Base-by-base conservation (phyloP, 495 filamentous ascomycete species). In the Rhizodiscina lignyota region DNA sequence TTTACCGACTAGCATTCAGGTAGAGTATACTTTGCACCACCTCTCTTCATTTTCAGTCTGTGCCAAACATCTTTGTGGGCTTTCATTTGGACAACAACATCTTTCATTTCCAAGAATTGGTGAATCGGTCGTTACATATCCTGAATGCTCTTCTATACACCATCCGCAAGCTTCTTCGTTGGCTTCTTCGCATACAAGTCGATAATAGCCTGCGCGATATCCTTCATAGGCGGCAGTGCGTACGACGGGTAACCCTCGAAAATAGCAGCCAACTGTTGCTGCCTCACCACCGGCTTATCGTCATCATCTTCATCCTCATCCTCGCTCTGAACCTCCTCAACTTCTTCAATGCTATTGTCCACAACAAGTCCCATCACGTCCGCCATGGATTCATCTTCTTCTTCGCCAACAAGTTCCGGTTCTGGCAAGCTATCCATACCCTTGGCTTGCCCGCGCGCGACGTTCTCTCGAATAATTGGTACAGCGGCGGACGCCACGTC, bases 171-270 rank as follows among this genome's bases (percentile, higher is more conserved):
- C n/a, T n/a, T n/a, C 24, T 27, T 27, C 8, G 24, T 43, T 23
- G 42, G 56, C 39, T 68, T 72, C 17, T 62, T 48, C 5, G 62
- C 60, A 46, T 70, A 73, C 35, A 80, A 43, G 8, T 58, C 64
- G 1, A 72, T 72, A 13, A 94, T 77, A 37, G 74, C 70, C 42
- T 76, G 68, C 51, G 92, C 91, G 47, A 91, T 60, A 35, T 83
- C 74, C 35, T 70, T 68, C 28, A 89, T 72, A 26, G 81, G 71
- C 19, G 82, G 81, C 56, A 89, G 64, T 6, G 78, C 75, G 55
- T 76, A 82, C 4, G 80, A 66, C 18, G 80, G 76, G 1, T 68
- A 74, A 21, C 67, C 64, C 37, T 83, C 74, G 51, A 92, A 89
- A 5, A 91, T 65, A 40, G 70, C 63, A 10, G 77, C 66, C 32